phyloP scores from a whole-genome alignment of 1,284 basidiomycete genomes.

The Ganoderma leucocontextum region DNA sequence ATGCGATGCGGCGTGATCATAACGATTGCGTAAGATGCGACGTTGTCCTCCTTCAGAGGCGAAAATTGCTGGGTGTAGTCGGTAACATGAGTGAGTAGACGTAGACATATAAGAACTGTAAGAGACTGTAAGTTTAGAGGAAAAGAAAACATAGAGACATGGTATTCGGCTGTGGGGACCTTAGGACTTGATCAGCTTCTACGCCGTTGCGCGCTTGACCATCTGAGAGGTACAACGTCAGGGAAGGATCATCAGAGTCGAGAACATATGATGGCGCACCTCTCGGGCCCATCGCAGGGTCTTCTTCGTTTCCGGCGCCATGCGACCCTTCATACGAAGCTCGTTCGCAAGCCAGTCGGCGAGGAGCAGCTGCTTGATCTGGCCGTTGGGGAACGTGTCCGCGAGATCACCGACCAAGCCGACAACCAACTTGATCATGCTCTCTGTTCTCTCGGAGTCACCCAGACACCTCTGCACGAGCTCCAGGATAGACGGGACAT shows the following conservation, averaged over 20 bases:
- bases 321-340: constrained; percentile 75
- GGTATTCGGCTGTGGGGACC: constrained; percentile 17
- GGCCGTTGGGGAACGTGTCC: constrained; percentile 81
- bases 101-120: constrained; percentile 20
- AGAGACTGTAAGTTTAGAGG: constrained; percentile 28
- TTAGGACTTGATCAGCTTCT: constrained; percentile 16
- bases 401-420: constrained; percentile 89
- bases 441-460: constrained; percentile 88
- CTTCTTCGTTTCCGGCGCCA: constrained; percentile 77
- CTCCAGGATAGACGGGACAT: constrained; percentile 81
- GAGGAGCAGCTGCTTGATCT: constrained; percentile 84
- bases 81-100: constrained; percentile 27
- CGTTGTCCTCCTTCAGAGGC: constrained; percentile 36
- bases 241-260: neutral
- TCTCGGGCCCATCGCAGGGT: constrained; percentile 86
- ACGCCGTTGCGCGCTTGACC: constrained; percentile 42
- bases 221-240: constrained; percentile 29
- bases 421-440: constrained; percentile 64
- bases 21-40: constrained; percentile 33
- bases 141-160: constrained; percentile 10
- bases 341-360: constrained; percentile 85
- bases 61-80: constrained; percentile 31
- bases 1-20: constrained; percentile 32
- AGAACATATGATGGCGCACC: constrained; percentile 51
- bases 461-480: constrained; percentile 83